Evolutionary conservation across 2,329 filamentous ascomycete species (phyloP).

Genomic region (Metarhizium sp.): DNA sequence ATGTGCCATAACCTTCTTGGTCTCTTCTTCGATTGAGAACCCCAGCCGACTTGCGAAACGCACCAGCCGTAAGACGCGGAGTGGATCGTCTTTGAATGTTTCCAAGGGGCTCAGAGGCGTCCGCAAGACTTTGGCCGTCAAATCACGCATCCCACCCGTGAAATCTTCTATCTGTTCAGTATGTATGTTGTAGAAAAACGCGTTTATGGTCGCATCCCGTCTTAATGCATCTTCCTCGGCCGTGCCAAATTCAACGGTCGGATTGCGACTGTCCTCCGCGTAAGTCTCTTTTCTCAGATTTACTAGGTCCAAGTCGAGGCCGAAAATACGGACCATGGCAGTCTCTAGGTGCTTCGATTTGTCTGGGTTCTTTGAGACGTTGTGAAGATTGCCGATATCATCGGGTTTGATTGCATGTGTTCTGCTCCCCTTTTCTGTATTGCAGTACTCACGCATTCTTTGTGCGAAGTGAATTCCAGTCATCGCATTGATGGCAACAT

Average conservation of each 20-base stretch:
- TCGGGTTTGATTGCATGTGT: constrained; percentile 4
- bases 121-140: constrained; percentile 62
- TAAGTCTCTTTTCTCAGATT: constrained; percentile 92
- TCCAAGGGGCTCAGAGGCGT: constrained; percentile 83
- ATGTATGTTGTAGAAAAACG: constrained; percentile 90
- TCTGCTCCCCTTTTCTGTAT: constrained; percentile 13
- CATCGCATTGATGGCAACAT: constrained; percentile 79
- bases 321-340: constrained; percentile 8
- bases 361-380: constrained; percentile 8
- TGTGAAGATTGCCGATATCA: constrained; percentile 5
- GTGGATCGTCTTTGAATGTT: constrained; percentile 89
- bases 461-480: constrained; percentile 69
- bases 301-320: constrained; percentile 58
- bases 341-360: constrained; percentile 12
- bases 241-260: constrained; percentile 66
- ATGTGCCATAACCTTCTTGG: constrained; percentile 67
- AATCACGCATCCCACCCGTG: constrained; percentile 67
- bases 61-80: constrained; percentile 77
- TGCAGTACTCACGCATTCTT: constrained; percentile 59
- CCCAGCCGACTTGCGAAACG: constrained; percentile 79
- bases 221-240: constrained; percentile 82
- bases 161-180: constrained; percentile 76
- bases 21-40: constrained; percentile 65
- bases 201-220: constrained; percentile 89
- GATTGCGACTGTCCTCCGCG: constrained; percentile 46